Percentiles rank a stretch among this genome's conserved stretches.
Evolutionary conservation across 768 basidiomycete species (phyloP).

Genomic region (Lentinula guzmanii): DNA sequence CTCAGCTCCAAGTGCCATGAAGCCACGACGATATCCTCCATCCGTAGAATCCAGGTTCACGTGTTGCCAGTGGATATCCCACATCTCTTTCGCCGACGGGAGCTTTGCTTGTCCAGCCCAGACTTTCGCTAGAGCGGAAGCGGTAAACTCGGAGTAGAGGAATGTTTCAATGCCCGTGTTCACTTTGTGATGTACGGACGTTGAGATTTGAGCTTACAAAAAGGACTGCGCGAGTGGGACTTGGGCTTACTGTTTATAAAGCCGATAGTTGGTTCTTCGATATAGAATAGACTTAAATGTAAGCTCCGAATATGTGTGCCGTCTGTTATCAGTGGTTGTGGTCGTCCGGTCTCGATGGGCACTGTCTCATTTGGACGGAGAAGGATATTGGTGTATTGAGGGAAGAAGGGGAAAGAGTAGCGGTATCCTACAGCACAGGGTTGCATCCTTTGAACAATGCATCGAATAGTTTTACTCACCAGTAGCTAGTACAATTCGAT

Average conservation of each 20-base stretch:
- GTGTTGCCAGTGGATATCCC: constrained; percentile 24
- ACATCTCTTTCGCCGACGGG: constrained; percentile 22
- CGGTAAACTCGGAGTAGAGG: constrained; percentile 28
- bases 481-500: constrained; percentile 5
- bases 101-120: constrained; percentile 30
- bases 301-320: constrained; percentile 34
- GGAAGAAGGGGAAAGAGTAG: constrained; percentile 38
- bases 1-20: constrained; percentile 26
- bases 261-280: constrained; percentile 37
- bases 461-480: constrained; percentile 23
- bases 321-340: constrained; percentile 31
- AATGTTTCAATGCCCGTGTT: constrained; percentile 35
- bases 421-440: constrained; percentile 26
- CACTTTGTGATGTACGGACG: constrained; percentile 15
- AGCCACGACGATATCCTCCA: constrained; percentile 26
- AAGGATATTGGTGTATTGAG: constrained; percentile 27
- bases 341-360: constrained; percentile 10
- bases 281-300: constrained; percentile 34
- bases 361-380: constrained; percentile 17
- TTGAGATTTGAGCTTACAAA: no score
- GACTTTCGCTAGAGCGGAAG: constrained; percentile 29
- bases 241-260: constrained; percentile 26
- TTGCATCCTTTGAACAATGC: no score
- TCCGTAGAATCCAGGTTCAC: constrained; percentile 19
- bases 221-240: neutral